Conservation (phyloP, 2,329 filamentous ascomycete genomes). For the Myriosclerotinia scirpicola region DNA sequence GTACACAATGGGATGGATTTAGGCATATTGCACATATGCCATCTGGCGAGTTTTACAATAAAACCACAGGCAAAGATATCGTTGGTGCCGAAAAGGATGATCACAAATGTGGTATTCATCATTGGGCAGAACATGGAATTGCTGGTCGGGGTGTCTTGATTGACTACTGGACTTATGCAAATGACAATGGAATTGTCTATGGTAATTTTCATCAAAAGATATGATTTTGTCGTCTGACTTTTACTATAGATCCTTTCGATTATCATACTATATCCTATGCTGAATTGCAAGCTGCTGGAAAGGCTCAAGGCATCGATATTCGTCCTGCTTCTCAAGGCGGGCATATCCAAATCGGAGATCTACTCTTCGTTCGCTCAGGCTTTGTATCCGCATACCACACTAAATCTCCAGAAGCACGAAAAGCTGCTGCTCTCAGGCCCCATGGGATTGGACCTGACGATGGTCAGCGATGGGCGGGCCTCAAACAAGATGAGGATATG, state of each 20-base stretch:
- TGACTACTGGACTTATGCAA: conserved; percentile 46
- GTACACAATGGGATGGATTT: conserved; percentile 59
- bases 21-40: conserved; percentile 44
- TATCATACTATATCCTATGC: conserved; percentile 35
- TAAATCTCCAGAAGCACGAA: conserved; percentile 43
- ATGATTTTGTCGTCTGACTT: background rate
- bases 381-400: conserved; percentile 45
- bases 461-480: conserved; percentile 46
- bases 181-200: conserved; percentile 44
- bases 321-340: conserved; percentile 46
- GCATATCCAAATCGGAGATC: conserved; percentile 52
- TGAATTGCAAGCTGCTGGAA: conserved; percentile 36
- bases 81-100: conserved; percentile 31
- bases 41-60: conserved; percentile 37
- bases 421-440: conserved; percentile 43
- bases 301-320: conserved; percentile 39
- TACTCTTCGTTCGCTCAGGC: conserved; percentile 52
- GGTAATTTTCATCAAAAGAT: conserved; percentile 21
- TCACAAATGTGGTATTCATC: conserved; percentile 39
- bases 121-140: conserved; percentile 41
- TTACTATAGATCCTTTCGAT: conserved; percentile 37
- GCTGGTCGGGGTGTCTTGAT: conserved; percentile 27
- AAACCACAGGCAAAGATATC: conserved; percentile 36
- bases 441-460: conserved; percentile 43
- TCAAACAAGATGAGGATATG: conserved; percentile 49